phyloP scores from a whole-genome alignment of 176 grass and related monocot species.

The Cymbopogon citratus region DNA sequence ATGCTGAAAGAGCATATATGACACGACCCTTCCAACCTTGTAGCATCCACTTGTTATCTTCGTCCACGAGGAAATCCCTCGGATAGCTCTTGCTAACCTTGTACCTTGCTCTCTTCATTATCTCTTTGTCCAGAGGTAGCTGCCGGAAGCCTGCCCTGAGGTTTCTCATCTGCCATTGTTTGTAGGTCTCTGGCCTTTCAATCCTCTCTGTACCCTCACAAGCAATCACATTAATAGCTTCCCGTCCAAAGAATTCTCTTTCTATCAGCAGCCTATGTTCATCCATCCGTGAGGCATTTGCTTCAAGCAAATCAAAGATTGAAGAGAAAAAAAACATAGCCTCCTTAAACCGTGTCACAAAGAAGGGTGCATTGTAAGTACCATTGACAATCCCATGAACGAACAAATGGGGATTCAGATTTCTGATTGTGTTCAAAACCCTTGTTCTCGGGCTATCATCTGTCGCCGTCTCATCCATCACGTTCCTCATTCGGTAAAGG shows the following conservation, averaged over 20 bases:
- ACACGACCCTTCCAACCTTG: constrained; percentile 47
- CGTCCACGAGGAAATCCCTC: constrained; percentile 44
- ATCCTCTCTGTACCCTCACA: constrained; percentile 43
- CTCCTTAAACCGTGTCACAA: constrained; percentile 47
- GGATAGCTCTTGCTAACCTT: constrained; percentile 37
- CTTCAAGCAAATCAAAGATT: constrained; percentile 42
- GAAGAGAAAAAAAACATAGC: constrained; percentile 37
- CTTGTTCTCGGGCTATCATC: constrained; percentile 39
- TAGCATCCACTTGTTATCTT: constrained; percentile 50
- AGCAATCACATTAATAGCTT: constrained; percentile 42
- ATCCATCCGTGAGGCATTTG: constrained; percentile 1
- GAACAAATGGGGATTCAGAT: constrained; percentile 31
- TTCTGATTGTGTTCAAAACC: constrained; percentile 43
- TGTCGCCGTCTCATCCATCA: constrained; percentile 37
- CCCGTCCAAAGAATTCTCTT: constrained; percentile 30
- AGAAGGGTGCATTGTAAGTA: constrained; percentile 44
- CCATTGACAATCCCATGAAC: constrained; percentile 41
- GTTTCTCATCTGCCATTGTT: constrained; percentile 46
- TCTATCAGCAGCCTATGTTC: constrained; percentile 27
- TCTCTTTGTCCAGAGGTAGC: constrained; percentile 21
- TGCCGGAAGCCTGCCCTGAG: constrained; percentile 39
- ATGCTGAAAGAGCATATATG: constrained; percentile 33
- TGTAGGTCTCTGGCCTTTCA: constrained; percentile 48
- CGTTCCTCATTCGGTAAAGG: constrained; percentile 34
- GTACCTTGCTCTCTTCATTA: constrained; percentile 34